Percentiles rank a stretch among this genome's conserved stretches.
Evolutionary conservation across 345 rosid genomes (phyloP).

Genomic region (Boechera stricta): DNA sequence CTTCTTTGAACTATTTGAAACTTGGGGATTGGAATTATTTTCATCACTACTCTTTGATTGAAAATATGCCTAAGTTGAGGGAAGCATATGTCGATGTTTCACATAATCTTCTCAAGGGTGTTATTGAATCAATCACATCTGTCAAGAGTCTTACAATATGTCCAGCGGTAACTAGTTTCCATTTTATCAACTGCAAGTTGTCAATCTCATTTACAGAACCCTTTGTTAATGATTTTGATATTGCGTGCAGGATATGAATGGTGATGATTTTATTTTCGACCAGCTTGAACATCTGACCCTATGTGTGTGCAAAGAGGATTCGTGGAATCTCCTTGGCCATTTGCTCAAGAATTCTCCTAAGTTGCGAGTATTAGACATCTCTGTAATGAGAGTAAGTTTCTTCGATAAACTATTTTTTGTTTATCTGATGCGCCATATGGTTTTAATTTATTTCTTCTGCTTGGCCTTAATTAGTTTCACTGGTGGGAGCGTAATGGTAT

Average conservation of each 20-base stretch:
- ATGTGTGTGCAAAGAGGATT: neutral
- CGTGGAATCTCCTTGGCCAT: neutral
- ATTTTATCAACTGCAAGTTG: neutral
- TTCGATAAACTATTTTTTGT: neutral
- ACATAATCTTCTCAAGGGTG: neutral
- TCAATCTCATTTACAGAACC: neutral
- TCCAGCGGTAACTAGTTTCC: neutral
- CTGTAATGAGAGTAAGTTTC: neutral
- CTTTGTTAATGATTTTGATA: neutral
- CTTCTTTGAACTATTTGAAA: neutral
- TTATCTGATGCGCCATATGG: neutral
- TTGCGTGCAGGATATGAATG: neutral
- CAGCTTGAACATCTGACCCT: neutral
- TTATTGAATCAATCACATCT: neutral
- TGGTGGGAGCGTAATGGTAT: too few relatives aligned
- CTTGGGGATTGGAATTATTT: neutral
- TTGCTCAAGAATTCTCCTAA: constrained; percentile 6
- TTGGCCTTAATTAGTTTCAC: neutral
- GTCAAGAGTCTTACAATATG: constrained; percentile 19
- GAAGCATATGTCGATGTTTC: neutral
- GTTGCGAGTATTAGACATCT: constrained; percentile 2
- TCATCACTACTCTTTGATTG: neutral
- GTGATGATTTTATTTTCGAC: neutral
- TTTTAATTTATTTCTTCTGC: neutral
- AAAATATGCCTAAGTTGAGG: constrained; percentile 11